Percentiles rank a stretch among this genome's conserved stretches.
These are phyloP conservation scores for Euphrasia arctica DNA, from an alignment of 305 asterid species.

Conservation along the genomic window DNA sequence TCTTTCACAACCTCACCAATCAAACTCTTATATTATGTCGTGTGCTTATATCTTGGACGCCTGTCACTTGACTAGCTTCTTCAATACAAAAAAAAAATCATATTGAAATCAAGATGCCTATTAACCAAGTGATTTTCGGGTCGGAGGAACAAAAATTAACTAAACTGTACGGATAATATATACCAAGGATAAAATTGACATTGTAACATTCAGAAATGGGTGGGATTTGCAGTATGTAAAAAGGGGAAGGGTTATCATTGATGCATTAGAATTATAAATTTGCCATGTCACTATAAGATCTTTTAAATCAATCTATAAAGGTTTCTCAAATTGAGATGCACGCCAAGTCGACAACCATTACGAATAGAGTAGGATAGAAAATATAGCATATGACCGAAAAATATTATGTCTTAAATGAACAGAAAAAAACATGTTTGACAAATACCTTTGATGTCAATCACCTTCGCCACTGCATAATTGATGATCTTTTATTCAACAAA, in stretches of 20 bases:
- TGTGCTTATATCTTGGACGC: constrained; percentile 60
- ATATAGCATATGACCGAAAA: too few species aligned
- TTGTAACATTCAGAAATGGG: too few species aligned
- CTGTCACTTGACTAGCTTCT: constrained; percentile 60
- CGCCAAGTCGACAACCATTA: too few species aligned
- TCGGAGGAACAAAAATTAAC: background rate
- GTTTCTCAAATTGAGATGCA: too few species aligned
- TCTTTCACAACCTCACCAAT: constrained; percentile 61
- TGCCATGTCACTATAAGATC: too few species aligned
- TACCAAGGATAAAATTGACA: too few species aligned
- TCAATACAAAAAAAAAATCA: background rate
- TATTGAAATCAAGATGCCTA: background rate
- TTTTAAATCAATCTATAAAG: too few species aligned
- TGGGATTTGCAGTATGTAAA: too few species aligned
- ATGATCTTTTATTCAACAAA: constrained; percentile 26
- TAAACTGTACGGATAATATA: background rate
- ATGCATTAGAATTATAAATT: too few species aligned
- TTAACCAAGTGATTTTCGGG: background rate
- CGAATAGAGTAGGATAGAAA: too few species aligned
- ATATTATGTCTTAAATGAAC: too few species aligned
- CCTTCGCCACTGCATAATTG: constrained; percentile 6
- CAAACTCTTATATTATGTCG: constrained; percentile 46
- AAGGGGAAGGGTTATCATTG: too few species aligned
- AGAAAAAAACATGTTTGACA: background rate
- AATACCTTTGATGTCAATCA: background rate